Conservation (phyloP, 2,329 filamentous ascomycete genomes). For the Penicillium brasilianum region DNA sequence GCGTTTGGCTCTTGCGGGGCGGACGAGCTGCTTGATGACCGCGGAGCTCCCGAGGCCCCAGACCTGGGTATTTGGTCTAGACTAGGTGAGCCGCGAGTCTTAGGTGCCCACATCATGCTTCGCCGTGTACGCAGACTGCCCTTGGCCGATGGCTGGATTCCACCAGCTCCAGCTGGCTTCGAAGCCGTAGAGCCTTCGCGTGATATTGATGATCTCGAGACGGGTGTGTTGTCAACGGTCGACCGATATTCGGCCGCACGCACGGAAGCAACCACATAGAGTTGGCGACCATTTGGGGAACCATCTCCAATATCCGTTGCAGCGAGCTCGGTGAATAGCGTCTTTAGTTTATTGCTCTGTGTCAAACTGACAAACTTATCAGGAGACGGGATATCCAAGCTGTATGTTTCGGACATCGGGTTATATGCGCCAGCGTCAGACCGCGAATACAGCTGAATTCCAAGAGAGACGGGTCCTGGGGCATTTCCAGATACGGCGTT, state of each 20-base stretch:
- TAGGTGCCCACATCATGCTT: constrained; percentile 52
- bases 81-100: constrained; percentile 38
- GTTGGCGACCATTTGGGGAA: constrained; percentile 66
- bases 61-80: constrained; percentile 39
- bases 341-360: constrained; percentile 73
- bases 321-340: constrained; percentile 85
- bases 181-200: constrained; percentile 39
- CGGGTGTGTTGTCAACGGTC: constrained; percentile 27
- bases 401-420: constrained; percentile 81
- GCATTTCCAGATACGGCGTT: constrained; percentile 79
- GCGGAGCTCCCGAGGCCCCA: constrained; percentile 33
- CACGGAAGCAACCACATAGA: constrained; percentile 85
- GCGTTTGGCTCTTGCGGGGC: constrained; percentile 35
- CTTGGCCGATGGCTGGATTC: constrained; percentile 40
- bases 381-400: constrained; percentile 75
- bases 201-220: constrained; percentile 40
- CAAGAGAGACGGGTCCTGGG: constrained; percentile 74
- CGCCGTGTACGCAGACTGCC: constrained; percentile 48
- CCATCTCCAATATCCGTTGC: constrained; percentile 73
- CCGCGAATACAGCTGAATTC: constrained; percentile 78
- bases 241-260: constrained; percentile 62
- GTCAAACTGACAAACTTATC: constrained; percentile 70
- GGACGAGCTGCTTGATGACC: constrained; percentile 39
- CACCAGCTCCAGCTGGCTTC: constrained; percentile 32
- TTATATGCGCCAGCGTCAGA: constrained; percentile 65